Evolutionary conservation across 2,329 filamentous ascomycete genomes (phyloP).

Genomic region (Lachnellula suecica): DNA sequence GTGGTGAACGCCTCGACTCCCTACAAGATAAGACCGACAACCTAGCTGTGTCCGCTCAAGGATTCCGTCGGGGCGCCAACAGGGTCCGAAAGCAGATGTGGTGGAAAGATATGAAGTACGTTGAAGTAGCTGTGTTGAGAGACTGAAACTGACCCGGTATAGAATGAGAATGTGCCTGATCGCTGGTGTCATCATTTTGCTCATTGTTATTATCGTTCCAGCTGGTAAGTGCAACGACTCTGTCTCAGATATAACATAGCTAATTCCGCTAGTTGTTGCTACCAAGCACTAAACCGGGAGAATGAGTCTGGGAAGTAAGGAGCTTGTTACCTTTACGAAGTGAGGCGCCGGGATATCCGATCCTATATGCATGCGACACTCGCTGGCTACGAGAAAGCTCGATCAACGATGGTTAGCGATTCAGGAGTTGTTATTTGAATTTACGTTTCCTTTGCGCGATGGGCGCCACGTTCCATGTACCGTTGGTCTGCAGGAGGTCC

Average conservation of each 20-base stretch:
- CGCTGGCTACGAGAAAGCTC: constrained; percentile 36
- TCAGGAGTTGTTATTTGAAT: constrained; percentile 37
- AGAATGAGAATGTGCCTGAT: constrained; percentile 99
- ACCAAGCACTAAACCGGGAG: constrained; percentile 37
- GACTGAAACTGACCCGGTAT: not conserved
- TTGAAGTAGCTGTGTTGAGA: not conserved
- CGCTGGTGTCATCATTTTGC: constrained; percentile 83
- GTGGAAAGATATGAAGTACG: constrained; percentile 66
- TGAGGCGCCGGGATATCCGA: constrained; percentile 29
- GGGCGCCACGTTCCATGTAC: constrained; percentile 26
- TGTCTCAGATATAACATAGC: constrained; percentile 5
- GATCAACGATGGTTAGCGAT: constrained; percentile 35
- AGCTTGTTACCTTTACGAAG: constrained; percentile 18
- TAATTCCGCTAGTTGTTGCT: constrained; percentile 41
- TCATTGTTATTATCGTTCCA: constrained; percentile 93
- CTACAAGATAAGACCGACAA: constrained; percentile 95
- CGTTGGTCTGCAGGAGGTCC: constrained; percentile 16
- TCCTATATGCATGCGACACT: constrained; percentile 37
- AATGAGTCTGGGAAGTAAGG: constrained; percentile 5
- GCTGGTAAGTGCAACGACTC: constrained; percentile 60
- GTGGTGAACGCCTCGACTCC: constrained; percentile 83
- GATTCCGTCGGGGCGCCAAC: constrained; percentile 95
- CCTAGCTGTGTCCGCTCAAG: constrained; percentile 87
- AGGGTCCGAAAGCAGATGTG: constrained; percentile 97
- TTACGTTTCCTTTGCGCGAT: constrained; percentile 27